phyloP scores from a whole-genome alignment of 176 grass and related monocot genomes.

The Zizania latifolia region DNA sequence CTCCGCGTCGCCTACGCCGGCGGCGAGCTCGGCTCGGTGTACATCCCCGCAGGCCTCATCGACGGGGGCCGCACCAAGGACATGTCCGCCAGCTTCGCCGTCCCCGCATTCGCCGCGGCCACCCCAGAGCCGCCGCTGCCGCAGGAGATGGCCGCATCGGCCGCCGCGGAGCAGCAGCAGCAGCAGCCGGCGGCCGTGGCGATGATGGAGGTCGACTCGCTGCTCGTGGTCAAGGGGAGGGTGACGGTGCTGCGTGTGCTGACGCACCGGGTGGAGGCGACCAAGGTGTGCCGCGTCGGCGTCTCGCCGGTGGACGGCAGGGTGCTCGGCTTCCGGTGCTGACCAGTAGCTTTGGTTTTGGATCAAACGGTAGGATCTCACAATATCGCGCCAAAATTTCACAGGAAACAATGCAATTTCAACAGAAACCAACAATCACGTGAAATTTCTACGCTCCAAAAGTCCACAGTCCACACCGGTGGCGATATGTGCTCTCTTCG shows the following conservation, averaged over 20 bases:
- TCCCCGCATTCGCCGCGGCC: slow-evolving; percentile 55
- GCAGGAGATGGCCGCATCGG: neutral
- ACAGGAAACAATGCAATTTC: neutral
- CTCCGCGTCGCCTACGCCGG: slow-evolving; percentile 73
- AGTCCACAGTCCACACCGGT: too few species aligned
- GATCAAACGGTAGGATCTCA: neutral
- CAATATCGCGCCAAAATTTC: neutral
- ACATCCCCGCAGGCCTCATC: slow-evolving; percentile 90
- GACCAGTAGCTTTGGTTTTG: neutral
- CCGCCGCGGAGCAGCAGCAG: neutral
- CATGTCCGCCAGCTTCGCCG: slow-evolving; percentile 64
- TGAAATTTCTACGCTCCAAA: neutral
- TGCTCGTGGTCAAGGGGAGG: slow-evolving; percentile 68
- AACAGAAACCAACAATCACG: neutral
- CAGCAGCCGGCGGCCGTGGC: neutral
- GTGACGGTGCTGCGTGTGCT: slow-evolving; percentile 65
- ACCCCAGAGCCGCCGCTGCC: neutral
- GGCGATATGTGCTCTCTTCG: neutral
- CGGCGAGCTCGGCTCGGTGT: slow-evolving; percentile 62
- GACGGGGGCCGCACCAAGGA: slow-evolving; percentile 50
- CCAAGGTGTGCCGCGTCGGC: slow-evolving; percentile 52
- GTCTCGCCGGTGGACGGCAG: slow-evolving; percentile 55
- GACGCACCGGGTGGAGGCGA: slow-evolving; percentile 68
- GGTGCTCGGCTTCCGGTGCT: slow-evolving; percentile 73
- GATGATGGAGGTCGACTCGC: slow-evolving; percentile 71